These are phyloP conservation scores for Somion occarium DNA, from an alignment of 1,284 basidiomycete species.

Conservation along the genomic window DNA sequence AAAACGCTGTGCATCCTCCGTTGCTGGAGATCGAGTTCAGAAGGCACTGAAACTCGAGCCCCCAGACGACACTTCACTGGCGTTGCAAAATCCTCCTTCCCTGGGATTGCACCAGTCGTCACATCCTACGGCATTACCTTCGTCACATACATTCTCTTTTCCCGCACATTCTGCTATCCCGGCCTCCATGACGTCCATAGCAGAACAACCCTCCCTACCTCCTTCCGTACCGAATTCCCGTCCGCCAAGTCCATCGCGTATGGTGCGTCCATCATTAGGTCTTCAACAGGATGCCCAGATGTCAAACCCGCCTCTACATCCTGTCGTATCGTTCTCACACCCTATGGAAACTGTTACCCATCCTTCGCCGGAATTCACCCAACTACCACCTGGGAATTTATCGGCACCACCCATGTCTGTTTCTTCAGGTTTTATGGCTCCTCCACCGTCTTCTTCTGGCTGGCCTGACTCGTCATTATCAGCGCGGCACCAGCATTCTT, in stretches of 20 bases:
- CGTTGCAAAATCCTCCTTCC: constrained; percentile 21
- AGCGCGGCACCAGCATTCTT: constrained; percentile 18
- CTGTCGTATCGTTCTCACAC: constrained; percentile 1
- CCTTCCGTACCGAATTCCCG: constrained; percentile 34
- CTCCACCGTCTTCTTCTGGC: constrained; percentile 12
- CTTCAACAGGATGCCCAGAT: constrained; percentile 12
- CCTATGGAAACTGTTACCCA: background rate
- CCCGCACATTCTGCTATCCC: constrained; percentile 19
- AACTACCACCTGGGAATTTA: constrained; percentile 10
- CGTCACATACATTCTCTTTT: constrained; percentile 20
- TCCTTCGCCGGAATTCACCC: constrained; percentile 4
- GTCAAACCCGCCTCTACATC: constrained; percentile 20
- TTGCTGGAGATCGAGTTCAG: constrained; percentile 52
- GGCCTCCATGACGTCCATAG: constrained; percentile 18
- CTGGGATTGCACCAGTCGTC: constrained; percentile 22
- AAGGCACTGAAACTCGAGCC: constrained; percentile 69
- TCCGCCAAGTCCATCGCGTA: constrained; percentile 37
- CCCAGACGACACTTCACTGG: constrained; percentile 42
- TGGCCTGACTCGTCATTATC: constrained; percentile 20
- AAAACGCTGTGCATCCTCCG: constrained; percentile 65
- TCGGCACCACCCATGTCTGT: too few relatives aligned
- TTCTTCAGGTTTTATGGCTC: constrained; percentile 4
- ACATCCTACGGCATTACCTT: constrained; percentile 23
- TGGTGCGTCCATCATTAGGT: constrained; percentile 24
- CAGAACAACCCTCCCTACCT: constrained; percentile 25